Evolutionary conservation across 1,284 basidiomycete species (phyloP), one percentile per base, ranked within the genome.

Genomic region (Tranzscheliella williamsii): DNA sequence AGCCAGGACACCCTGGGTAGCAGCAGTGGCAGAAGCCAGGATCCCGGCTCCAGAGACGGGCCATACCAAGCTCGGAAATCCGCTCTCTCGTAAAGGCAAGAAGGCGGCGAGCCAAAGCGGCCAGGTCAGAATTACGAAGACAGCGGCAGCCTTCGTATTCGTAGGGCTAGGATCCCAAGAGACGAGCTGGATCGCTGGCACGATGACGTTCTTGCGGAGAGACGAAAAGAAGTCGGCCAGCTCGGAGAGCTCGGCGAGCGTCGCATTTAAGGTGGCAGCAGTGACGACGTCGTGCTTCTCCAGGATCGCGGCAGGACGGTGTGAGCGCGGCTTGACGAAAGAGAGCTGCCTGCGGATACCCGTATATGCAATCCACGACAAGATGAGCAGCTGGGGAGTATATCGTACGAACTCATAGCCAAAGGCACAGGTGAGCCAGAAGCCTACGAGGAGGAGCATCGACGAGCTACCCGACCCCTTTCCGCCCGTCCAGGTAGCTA

Each of bases 341-440:
- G 60, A 39, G 13, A 64, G 42, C 31, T 69, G 68, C 24, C 42
- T 46, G 18, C 51, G 32, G 11, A 72, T 21, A 17, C 67, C 68
- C 1, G 61, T 48, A 24, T 65, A 73, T 2, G 33, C 53, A 23
- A 77, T 56, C 37, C 54, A 64, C 26, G 37, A 39, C 17, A 77
- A 57, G 4, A 69, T 15, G 16, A 74, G 15, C 4, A 53, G 42
- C 36, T 77, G 73, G 13, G 75, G 73, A 4, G 67, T 66, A 42
- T 74, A 77, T 2, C 75, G 57, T 12, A 77, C 22, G 3, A 71
- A 38, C 41, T 73, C 69, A 48, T 77, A 77, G 7, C 70, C 73
- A 42, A 67, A 73, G 26, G 75, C 55, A 48, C 73, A 72, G 13
- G 40, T 23, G 16, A 67, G 48, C 42, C 69, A 62, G 48, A 69